These are phyloP conservation scores for Flaveria bidentis DNA, from an alignment of 129 eudicot species.

Conservation along the genomic window DNA sequence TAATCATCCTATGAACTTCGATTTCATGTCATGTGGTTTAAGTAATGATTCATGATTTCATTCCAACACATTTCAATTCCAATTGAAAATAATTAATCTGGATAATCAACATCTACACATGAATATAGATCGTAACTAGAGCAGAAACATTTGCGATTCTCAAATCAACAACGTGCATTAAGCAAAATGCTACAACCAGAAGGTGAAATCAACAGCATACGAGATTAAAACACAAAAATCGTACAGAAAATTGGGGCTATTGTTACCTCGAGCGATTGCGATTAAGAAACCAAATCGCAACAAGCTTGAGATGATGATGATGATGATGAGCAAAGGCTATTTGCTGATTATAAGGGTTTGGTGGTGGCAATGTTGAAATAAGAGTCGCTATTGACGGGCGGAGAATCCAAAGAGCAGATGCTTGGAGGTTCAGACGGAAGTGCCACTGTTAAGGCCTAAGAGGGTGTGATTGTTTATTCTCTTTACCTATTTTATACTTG, in stretches of 20 bases:
- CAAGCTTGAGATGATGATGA: conserved; percentile 2
- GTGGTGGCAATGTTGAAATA: background rate
- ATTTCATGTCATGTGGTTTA: background rate
- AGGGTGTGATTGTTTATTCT: no score
- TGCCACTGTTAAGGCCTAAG: background rate
- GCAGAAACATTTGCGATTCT: background rate
- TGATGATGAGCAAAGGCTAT: background rate
- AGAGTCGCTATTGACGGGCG: background rate
- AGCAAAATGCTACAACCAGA: background rate
- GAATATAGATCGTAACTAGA: background rate
- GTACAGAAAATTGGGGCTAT: background rate
- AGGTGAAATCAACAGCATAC: background rate
- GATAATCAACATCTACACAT: background rate
- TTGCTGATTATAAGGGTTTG: background rate
- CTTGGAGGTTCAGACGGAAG: conserved; percentile 2
- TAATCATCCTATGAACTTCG: background rate
- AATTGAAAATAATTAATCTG: background rate
- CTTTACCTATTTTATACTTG: background rate
- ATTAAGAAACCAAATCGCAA: background rate
- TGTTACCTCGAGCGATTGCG: background rate
- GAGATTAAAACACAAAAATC: background rate
- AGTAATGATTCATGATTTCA: background rate
- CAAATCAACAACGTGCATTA: background rate
- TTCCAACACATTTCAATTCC: background rate
- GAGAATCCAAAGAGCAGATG: conserved; percentile 5